Conservation (phyloP, 495 filamentous ascomycete species). For the Ramalina peruviana region DNA sequence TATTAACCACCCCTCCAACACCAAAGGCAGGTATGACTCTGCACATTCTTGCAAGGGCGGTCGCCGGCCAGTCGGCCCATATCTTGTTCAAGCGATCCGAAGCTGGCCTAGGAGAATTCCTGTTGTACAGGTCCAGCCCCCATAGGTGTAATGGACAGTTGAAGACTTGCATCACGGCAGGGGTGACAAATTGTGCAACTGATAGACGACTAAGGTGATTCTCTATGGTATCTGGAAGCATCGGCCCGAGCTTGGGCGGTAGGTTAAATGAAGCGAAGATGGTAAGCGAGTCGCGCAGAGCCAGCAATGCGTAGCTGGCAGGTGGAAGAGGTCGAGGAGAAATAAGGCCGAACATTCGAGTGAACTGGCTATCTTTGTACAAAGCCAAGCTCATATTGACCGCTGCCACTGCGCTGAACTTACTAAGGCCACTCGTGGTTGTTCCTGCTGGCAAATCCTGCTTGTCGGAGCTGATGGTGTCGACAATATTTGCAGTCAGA, state of each 20-base stretch:
- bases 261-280: conserved; percentile 28
- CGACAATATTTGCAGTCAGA: conserved; percentile 21
- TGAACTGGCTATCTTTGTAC: conserved; percentile 27
- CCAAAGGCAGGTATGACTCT: conserved; percentile 28
- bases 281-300: conserved; percentile 24
- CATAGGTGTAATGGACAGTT: conserved; percentile 25
- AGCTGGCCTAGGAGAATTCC: conserved; percentile 15
- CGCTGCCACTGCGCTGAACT: conserved; percentile 17
- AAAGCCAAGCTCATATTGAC: conserved; percentile 26
- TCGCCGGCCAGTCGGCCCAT: conserved; percentile 16
- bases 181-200: conserved; percentile 23
- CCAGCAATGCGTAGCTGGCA: conserved; percentile 9
- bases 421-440: conserved; percentile 11
- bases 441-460: conserved; percentile 36
- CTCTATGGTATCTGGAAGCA: conserved; percentile 18
- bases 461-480: conserved; percentile 41
- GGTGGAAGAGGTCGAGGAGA: conserved; percentile 3
- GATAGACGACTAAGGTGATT: conserved; percentile 14
- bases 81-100: conserved; percentile 16
- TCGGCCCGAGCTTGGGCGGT: conserved; percentile 13
- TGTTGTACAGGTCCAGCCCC: conserved; percentile 23
- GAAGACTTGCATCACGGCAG: conserved; percentile 22
- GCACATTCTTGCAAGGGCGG: conserved; percentile 20
- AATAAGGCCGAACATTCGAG: conserved; percentile 19
- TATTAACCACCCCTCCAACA: conserved; percentile 22